Evolutionary conservation across 768 basidiomycete genomes (phyloP).

Genomic region (Amanita subjunquillea): DNA sequence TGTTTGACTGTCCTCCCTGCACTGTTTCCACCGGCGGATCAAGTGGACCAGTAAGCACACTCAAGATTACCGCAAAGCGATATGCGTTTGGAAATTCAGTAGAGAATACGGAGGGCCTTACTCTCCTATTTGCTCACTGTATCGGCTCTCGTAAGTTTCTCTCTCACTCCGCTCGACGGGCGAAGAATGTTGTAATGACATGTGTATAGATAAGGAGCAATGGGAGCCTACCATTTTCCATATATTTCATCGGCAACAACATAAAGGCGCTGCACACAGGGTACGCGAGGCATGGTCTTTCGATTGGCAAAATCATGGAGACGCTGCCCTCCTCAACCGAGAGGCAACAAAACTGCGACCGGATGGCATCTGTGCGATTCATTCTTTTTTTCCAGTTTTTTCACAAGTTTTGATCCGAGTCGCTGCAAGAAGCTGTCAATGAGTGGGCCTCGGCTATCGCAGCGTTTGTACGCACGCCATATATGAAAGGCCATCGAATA

Average conservation of each 20-base stretch:
- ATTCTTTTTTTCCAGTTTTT: slow-evolving; percentile 15
- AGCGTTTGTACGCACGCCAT: slow-evolving; percentile 9
- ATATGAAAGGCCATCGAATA: slow-evolving; percentile 9
- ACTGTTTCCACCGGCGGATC: neutral
- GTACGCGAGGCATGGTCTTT: slow-evolving; percentile 37
- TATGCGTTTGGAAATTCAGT: slow-evolving; percentile 21
- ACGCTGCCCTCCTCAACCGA: slow-evolving; percentile 33
- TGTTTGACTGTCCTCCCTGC: slow-evolving; percentile 2
- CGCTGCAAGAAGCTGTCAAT: slow-evolving; percentile 6
- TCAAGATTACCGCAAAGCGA: slow-evolving; percentile 36
- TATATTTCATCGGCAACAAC: slow-evolving; percentile 22
- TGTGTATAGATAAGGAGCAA: slow-evolving; percentile 39
- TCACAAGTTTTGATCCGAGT: neutral
- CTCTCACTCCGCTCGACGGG: neutral
- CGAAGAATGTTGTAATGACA: neutral
- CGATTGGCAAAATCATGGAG: slow-evolving; percentile 30
- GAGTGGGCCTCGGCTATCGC: slow-evolving; percentile 11
- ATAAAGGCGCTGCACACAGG: slow-evolving; percentile 6
- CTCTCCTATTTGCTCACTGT: slow-evolving; percentile 37
- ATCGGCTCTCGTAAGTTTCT: slow-evolving; percentile 37
- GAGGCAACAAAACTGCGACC: slow-evolving; percentile 18
- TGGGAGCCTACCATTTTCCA: slow-evolving; percentile 38
- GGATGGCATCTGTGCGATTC: slow-evolving; percentile 24
- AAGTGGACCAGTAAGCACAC: slow-evolving; percentile 1
- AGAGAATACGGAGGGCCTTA: slow-evolving; percentile 24